Conservation (phyloP, 2,329 filamentous ascomycete species). For the Aureobasidium sp. region DNA sequence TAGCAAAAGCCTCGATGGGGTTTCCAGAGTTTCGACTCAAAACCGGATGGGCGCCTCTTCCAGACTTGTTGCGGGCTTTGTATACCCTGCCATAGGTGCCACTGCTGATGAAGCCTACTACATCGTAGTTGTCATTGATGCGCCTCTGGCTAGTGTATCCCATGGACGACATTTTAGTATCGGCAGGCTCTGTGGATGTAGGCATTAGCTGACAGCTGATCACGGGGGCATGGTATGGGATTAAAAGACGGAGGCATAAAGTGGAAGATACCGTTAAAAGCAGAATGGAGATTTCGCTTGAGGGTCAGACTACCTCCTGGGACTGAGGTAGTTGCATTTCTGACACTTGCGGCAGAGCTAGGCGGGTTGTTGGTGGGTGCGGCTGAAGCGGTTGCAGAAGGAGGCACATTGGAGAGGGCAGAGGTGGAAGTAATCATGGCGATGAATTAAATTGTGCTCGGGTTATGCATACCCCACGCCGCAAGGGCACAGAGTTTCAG, state of each 20-base stretch:
- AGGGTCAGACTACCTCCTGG: conserved; percentile 11
- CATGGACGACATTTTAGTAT: conserved; percentile 16
- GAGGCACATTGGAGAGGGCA: conserved; percentile 11
- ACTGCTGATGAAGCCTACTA: conserved; percentile 96
- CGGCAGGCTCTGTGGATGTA: conserved; percentile 1
- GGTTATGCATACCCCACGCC: conserved; percentile 13
- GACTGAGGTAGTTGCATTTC: conserved; percentile 13
- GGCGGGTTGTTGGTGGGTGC: conserved; percentile 14
- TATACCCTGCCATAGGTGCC: conserved; percentile 98
- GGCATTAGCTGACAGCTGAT: background rate
- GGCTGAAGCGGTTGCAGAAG: conserved; percentile 15
- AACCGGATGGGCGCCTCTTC: conserved; percentile 36
- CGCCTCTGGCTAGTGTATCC: conserved; percentile 66
- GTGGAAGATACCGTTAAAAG: conserved; percentile 33
- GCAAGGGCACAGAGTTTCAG: background rate
- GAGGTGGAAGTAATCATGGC: conserved; percentile 10
- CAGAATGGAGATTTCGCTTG: conserved; percentile 31
- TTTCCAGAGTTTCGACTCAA: conserved; percentile 20
- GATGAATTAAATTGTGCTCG: conserved; percentile 5
- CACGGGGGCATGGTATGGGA: background rate
- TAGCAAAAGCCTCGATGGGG: conserved; percentile 74
- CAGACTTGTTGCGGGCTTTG: conserved; percentile 76
- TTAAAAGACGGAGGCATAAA: background rate
- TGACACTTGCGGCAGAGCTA: conserved; percentile 10
- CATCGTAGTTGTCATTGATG: conserved; percentile 88